Evolutionary conservation across 371 early-diverging fungal genomes (phyloP).

Genomic region (Umbelopsis sp.): DNA sequence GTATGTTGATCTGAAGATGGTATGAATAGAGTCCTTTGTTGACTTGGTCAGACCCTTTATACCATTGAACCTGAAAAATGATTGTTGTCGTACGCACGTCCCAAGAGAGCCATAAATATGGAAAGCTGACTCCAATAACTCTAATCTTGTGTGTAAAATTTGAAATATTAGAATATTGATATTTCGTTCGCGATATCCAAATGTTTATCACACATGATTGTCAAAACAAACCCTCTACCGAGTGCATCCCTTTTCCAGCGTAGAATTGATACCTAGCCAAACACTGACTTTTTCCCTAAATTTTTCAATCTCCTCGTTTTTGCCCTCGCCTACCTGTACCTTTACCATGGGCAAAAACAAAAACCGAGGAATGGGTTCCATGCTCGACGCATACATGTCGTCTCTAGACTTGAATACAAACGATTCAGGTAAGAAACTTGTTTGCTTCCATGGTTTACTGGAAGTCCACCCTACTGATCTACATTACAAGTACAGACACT

Average conservation of each 20-base stretch:
- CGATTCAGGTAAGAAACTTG: background rate
- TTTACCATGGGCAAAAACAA: conserved; percentile 10
- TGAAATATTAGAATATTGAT: background rate
- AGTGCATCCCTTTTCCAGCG: no score
- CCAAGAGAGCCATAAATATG: no score
- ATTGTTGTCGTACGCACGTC: no score
- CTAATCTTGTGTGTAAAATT: no score
- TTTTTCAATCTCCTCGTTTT: background rate
- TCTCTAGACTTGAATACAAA: background rate
- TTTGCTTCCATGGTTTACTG: background rate
- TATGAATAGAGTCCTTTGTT: no score
- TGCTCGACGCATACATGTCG: conserved; percentile 5
- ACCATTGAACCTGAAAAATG: no score
- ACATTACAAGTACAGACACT: background rate
- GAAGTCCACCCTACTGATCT: background rate
- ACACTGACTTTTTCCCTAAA: background rate
- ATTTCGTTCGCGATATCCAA: background rate
- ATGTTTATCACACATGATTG: background rate
- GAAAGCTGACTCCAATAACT: no score
- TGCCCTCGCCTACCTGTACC: background rate
- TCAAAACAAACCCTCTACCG: background rate
- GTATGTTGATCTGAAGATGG: no score
- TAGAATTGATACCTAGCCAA: background rate
- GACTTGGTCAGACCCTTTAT: no score
- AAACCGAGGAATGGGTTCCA: background rate